Base-by-base conservation (phyloP, 140 eudicot genomes). In the Flaveria floridana region DNA sequence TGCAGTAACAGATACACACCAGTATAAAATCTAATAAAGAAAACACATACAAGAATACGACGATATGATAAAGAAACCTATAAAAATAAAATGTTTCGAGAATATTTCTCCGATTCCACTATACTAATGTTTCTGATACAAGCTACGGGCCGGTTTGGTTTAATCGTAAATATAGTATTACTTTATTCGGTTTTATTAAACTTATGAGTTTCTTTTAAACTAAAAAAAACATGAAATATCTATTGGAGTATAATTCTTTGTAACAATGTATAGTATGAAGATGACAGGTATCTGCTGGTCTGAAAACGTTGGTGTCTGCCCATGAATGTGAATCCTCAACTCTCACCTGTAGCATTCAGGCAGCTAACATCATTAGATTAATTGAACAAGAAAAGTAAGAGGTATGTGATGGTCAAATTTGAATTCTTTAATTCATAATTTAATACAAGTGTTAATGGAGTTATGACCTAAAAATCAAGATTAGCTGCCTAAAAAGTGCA, bases 251-350 rank as follows among this genome's bases (percentile, higher is more conserved):
- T 37, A 37, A 71, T 42, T 12, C 48, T 71, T 13, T 47, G 62
- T 77, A 58, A 68, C 50, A 57, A 51, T 65, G 79, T 75, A 68
- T 58, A 68, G 26, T 62, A 74, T 34, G 80, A 80, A 48, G 80
- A 59, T 21, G 67, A 57, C 58, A 48, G 68, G 58, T 7, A 56
- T 41, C 50, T 46, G 25, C 72, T 58, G 65, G 51, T 74, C 14
- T 80, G 80, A 57, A 80, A 67, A 37, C 50, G 5, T 57, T 67
- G 79, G 61, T 79, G 53, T 34, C 41, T 44, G 44, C 10, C 66
- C 59, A 63, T 78, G 78, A 79, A 75, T 74, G 76, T 80, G 71
- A 68, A 80, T 75, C 84, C 73, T 68, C 37, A 68, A 68, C 28
- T 59, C 51, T 48, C 59, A 75, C 84, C 84, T 80, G 84, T 39